Evolutionary conservation across 306 rosid species (phyloP).

Genomic region (Sphenostylis stenocarpa): DNA sequence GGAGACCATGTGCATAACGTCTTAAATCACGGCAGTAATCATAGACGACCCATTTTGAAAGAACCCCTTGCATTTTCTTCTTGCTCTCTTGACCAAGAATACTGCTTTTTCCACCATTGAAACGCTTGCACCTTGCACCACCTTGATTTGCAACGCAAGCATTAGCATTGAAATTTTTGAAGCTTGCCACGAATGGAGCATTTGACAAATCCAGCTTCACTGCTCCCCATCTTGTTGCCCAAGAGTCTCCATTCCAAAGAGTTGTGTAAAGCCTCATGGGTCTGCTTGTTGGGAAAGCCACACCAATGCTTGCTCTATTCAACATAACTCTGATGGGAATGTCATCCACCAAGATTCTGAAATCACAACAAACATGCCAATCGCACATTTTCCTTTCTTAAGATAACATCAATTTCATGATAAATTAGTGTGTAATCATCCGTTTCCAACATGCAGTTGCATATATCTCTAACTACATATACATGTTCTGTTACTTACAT

Average conservation of each 20-base stretch:
- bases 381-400: not conserved
- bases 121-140: constrained; percentile 12
- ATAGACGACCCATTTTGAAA: constrained; percentile 43
- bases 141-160: constrained; percentile 33
- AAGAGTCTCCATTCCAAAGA: constrained; percentile 55
- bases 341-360: constrained; percentile 43
- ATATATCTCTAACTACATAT: not conserved
- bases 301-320: constrained; percentile 42
- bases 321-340: constrained; percentile 44
- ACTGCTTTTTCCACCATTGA: not conserved
- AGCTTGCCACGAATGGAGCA: constrained; percentile 49
- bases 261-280: constrained; percentile 47
- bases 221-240: constrained; percentile 60
- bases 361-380: not conserved
- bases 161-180: constrained; percentile 30
- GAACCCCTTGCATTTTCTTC: constrained; percentile 13
- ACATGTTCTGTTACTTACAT: constrained; percentile 33
- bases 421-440: not conserved
- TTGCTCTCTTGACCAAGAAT: constrained; percentile 23
- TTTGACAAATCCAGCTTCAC: constrained; percentile 43
- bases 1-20: constrained; percentile 56
- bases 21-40: constrained; percentile 46
- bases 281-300: constrained; percentile 42
- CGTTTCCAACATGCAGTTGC: not conserved
- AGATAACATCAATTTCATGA: not conserved